Percentiles rank a stretch among this genome's conserved stretches.
These are phyloP conservation scores for Abrus pulchellus DNA, from an alignment of 306 rosid species.

Conservation along the genomic window DNA sequence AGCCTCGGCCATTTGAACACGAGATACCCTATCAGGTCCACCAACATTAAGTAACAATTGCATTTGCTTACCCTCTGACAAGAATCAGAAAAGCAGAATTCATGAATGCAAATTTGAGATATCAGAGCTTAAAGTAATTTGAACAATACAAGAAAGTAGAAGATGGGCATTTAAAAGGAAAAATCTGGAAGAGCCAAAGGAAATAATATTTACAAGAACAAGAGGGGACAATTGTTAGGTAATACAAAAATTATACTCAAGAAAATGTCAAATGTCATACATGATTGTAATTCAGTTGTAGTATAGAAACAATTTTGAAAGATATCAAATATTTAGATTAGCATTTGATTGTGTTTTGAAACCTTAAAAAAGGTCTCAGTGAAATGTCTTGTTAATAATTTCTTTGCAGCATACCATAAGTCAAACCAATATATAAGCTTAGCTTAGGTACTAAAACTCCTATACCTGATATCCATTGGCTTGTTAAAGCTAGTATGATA, in stretches of 20 bases:
- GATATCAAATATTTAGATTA: constrained; percentile 9
- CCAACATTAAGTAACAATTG: constrained; percentile 80
- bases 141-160: constrained; percentile 34
- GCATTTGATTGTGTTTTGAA: constrained; percentile 30
- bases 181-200: constrained; percentile 13
- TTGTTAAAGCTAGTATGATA: constrained; percentile 67
- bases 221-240: not conserved
- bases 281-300: not conserved
- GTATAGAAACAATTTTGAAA: not conserved
- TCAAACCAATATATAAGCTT: constrained; percentile 15
- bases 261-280: constrained; percentile 25
- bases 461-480: constrained; percentile 80
- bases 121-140: constrained; percentile 28
- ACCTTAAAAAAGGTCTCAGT: constrained; percentile 5
- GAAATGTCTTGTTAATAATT: constrained; percentile 2
- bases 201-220: constrained; percentile 21
- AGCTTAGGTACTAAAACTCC: constrained; percentile 28
- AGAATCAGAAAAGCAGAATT: constrained; percentile 35
- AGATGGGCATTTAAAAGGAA: not conserved
- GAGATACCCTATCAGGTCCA: constrained; percentile 85
- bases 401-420: constrained; percentile 1
- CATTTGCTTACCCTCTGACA: constrained; percentile 74
- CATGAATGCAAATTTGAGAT: constrained; percentile 42
- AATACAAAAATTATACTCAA: constrained; percentile 9
- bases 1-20: constrained; percentile 88